Conservation (phyloP, 208 protist genomes). For the Acanthamoeba royreba region DNA sequence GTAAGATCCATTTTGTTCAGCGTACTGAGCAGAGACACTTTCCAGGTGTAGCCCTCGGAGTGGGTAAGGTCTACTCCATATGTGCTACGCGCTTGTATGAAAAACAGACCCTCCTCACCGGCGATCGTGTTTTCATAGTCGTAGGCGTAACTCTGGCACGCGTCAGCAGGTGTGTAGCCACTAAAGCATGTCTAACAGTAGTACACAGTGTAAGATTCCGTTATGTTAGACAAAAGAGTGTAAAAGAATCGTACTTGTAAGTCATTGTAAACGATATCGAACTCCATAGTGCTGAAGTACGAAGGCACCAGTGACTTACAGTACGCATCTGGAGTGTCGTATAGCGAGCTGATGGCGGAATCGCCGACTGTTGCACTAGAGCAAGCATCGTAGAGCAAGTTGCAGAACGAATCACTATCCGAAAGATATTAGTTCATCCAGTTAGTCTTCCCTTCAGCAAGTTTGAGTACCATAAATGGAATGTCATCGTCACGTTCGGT, state of each 20-base stretch:
- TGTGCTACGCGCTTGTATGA: neutral
- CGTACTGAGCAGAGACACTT: neutral
- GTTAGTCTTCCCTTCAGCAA: no score
- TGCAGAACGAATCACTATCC: no score
- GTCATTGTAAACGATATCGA: neutral
- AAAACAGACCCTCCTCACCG: neutral
- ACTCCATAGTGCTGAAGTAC: neutral
- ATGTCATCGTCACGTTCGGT: no score
- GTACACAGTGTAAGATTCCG: neutral
- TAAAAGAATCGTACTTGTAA: neutral
- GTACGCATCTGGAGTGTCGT: neutral
- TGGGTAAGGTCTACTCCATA: neutral
- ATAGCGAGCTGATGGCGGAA: neutral
- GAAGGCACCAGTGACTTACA: neutral
- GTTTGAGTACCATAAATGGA: no score
- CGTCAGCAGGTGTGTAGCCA: neutral
- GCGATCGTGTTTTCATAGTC: neutral
- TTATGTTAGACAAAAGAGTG: neutral
- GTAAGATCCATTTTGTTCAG: neutral
- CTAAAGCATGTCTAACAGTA: conserved; percentile 36
- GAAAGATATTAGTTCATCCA: no score
- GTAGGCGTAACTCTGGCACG: neutral
- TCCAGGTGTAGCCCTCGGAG: neutral
- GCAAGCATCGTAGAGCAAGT: no score
- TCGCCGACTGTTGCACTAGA: neutral